These are phyloP conservation scores for Mycena alexandri DNA, from an alignment of 768 basidiomycete genomes.

Conservation along the genomic window DNA sequence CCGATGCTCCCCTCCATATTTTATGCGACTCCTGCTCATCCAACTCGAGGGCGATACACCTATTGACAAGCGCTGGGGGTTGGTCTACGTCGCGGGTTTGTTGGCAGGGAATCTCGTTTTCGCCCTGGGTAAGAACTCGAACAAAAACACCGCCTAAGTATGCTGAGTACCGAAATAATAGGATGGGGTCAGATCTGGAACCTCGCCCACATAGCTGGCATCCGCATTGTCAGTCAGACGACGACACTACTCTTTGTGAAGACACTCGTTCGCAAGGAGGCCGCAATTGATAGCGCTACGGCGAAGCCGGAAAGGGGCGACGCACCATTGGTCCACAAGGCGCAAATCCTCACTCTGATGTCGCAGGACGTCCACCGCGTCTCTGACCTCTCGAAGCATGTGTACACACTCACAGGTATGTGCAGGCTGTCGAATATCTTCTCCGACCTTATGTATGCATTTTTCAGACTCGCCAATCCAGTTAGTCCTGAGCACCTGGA, in stretches of 20 bases:
- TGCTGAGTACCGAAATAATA: background rate
- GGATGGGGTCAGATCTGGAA: constrained; percentile 63
- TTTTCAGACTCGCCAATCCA: constrained; percentile 5
- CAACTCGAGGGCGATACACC: background rate
- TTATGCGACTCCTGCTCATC: constrained; percentile 11
- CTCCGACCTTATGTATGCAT: background rate
- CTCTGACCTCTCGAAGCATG: constrained; percentile 7
- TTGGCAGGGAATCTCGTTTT: constrained; percentile 10
- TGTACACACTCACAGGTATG: constrained; percentile 16
- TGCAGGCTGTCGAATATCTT: background rate
- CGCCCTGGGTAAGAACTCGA: background rate
- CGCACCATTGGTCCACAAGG: constrained; percentile 6
- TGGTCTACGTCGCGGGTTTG: constrained; percentile 17
- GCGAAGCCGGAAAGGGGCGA: background rate
- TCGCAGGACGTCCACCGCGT: constrained; percentile 27
- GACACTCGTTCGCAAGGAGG: constrained; percentile 76
- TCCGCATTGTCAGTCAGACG: constrained; percentile 69
- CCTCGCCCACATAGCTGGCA: constrained; percentile 64
- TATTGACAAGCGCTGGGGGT: background rate
- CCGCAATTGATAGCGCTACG: constrained; percentile 36
- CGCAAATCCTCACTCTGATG: constrained; percentile 24
- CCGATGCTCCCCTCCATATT: constrained; percentile 15
- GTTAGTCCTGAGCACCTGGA: constrained; percentile 13
- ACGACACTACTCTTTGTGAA: constrained; percentile 76
- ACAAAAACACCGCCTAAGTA: background rate